Conservation (phyloP, 495 filamentous ascomycete genomes). For the Lophium mytilinum region DNA sequence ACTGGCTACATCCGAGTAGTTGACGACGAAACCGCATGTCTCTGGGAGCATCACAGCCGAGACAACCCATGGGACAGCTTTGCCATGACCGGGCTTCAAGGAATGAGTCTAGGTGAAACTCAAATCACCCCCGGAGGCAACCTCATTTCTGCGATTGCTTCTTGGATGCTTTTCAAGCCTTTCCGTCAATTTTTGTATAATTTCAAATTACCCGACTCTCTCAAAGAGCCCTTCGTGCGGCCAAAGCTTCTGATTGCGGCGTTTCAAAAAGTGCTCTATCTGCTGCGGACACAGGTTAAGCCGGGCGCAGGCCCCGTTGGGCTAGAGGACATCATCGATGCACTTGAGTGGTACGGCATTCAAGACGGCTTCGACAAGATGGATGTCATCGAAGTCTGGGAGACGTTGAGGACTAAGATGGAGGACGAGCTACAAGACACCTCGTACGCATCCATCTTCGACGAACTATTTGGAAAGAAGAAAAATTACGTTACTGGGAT, state of each 20-base stretch:
- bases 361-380: slow-evolving; percentile 27
- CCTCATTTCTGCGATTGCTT: slow-evolving; percentile 37
- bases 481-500: slow-evolving; percentile 16
- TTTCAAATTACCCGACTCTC: slow-evolving; percentile 43
- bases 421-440: slow-evolving; percentile 46
- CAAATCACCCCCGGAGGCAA: slow-evolving; percentile 39
- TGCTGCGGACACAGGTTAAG: slow-evolving; percentile 21
- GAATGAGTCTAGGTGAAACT: slow-evolving; percentile 40
- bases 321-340: slow-evolving; percentile 22
- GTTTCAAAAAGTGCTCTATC: slow-evolving; percentile 27
- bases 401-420: slow-evolving; percentile 44
- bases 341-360: slow-evolving; percentile 32
- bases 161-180: slow-evolving; percentile 52
- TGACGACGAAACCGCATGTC: slow-evolving; percentile 51
- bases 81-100: slow-evolving; percentile 52
- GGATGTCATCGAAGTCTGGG: slow-evolving; percentile 41
- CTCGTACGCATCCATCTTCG: slow-evolving; percentile 34
- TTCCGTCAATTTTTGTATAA: slow-evolving; percentile 49
- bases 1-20: slow-evolving; percentile 56
- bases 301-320: slow-evolving; percentile 13
- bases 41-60: slow-evolving; percentile 50
- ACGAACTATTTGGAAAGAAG: slow-evolving; percentile 40
- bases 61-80: slow-evolving; percentile 36
- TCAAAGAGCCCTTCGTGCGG: slow-evolving; percentile 40
- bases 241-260: slow-evolving; percentile 38